These are phyloP conservation scores for Cladosporium oxysporum DNA, from an alignment of 2,329 filamentous ascomycete species.

Conservation along the genomic window DNA sequence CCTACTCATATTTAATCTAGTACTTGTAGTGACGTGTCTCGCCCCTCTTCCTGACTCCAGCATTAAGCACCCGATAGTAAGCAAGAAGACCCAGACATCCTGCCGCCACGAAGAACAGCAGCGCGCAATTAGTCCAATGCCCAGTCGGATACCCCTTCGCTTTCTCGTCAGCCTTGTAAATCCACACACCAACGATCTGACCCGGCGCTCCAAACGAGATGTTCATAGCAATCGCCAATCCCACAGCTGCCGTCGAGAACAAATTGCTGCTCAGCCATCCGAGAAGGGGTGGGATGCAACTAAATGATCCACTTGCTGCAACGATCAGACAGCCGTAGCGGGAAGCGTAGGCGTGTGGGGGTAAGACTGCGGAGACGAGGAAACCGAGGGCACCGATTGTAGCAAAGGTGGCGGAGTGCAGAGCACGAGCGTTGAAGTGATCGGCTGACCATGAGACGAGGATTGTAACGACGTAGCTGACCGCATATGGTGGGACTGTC, in stretches of 20 bases:
- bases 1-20: not conserved
- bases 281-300: constrained; percentile 68
- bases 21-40: constrained; percentile 27
- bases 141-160: constrained; percentile 66
- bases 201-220: constrained; percentile 64
- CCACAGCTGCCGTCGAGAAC: constrained; percentile 64
- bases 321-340: constrained; percentile 73
- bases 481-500: constrained; percentile 37
- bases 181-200: constrained; percentile 73
- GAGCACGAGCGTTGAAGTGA: constrained; percentile 58
- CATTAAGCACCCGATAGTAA: constrained; percentile 57
- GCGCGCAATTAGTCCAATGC: constrained; percentile 65
- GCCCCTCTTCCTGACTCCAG: constrained; percentile 24
- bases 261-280: constrained; percentile 72
- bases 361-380: constrained; percentile 64
- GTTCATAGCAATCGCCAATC: constrained; percentile 70
- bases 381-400: constrained; percentile 59
- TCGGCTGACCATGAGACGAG: constrained; percentile 59
- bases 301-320: constrained; percentile 66
- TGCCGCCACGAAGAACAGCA: constrained; percentile 60
- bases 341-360: constrained; percentile 58
- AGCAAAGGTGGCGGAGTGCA: constrained; percentile 54
- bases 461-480: constrained; percentile 51
- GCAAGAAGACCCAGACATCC: constrained; percentile 57
- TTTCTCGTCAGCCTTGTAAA: constrained; percentile 66